These are phyloP conservation scores for Pichia sp. DNA, from an alignment of 1,139 yeast genomes.

Conservation along the genomic window DNA sequence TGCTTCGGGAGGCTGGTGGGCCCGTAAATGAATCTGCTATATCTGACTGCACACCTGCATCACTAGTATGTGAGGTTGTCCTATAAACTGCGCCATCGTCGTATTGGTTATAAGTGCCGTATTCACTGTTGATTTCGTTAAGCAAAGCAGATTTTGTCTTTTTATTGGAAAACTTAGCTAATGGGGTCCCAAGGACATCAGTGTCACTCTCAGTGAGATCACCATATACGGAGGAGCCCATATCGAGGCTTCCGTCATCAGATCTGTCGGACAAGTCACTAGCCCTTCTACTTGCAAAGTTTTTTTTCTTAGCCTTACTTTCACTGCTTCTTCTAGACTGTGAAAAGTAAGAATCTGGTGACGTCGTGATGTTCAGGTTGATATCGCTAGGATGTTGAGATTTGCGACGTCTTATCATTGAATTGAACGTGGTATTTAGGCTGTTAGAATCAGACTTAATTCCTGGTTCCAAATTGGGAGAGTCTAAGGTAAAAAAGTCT, in stretches of 20 bases:
- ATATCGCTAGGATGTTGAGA: neutral
- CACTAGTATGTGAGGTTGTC: conserved; percentile 1
- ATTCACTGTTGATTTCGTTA: neutral
- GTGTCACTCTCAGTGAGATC: conserved; percentile 16
- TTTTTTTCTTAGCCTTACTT: neutral
- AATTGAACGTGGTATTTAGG: too few species aligned
- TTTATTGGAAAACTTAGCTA: conserved; percentile 4
- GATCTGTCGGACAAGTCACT: conserved; percentile 23
- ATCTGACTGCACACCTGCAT: neutral
- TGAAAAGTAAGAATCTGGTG: conserved; percentile 26
- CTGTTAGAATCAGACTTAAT: too few species aligned
- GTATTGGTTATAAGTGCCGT: neutral
- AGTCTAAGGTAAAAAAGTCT: conserved; percentile 28
- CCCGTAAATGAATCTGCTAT: conserved; percentile 3
- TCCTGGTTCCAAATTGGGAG: neutral
- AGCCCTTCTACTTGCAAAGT: conserved; percentile 13
- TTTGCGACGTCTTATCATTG: too few species aligned
- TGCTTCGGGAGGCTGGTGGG: conserved; percentile 2
- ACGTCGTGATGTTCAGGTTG: conserved; percentile 3
- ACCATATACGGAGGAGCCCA: conserved; percentile 10
- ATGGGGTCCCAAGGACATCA: conserved; percentile 14
- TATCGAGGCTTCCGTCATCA: conserved; percentile 3
- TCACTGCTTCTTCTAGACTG: conserved; percentile 8
- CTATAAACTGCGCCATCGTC: conserved; percentile 9
- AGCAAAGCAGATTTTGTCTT: neutral